phyloP scores from a whole-genome alignment of 164 flowering plant genomes.

The Nelumbo lutea region DNA sequence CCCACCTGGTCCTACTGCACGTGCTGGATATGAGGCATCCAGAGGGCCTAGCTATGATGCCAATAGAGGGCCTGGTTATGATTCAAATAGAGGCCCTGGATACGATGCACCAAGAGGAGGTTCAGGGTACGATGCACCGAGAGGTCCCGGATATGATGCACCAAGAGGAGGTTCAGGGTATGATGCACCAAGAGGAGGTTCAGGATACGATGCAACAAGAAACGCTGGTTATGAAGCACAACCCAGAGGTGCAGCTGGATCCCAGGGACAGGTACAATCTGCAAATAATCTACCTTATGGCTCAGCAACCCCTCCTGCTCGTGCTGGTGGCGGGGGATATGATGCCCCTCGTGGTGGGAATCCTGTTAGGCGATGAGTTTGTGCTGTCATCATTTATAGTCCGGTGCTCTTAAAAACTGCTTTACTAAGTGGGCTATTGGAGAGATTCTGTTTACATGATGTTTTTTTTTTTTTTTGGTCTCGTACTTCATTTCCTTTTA shows the following conservation, averaged over 20 bases:
- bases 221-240: slow-evolving; percentile 25
- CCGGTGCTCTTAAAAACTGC: not conserved
- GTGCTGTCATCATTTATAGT: not conserved
- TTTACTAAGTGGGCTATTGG: not conserved
- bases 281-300: slow-evolving; percentile 35
- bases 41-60: not conserved
- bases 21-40: slow-evolving; percentile 27
- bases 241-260: slow-evolving; percentile 31
- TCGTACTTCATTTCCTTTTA: not conserved
- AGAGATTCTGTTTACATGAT: not conserved
- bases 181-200: slow-evolving; percentile 24
- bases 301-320: slow-evolving; percentile 47
- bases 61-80: slow-evolving; percentile 15
- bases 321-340: slow-evolving; percentile 27
- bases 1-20: slow-evolving; percentile 31
- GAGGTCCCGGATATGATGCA: slow-evolving; percentile 26
- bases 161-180: slow-evolving; percentile 25
- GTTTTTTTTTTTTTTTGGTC: not conserved
- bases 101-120: slow-evolving; percentile 25
- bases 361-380: slow-evolving; percentile 36
- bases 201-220: slow-evolving; percentile 22
- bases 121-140: slow-evolving; percentile 23
- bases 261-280: slow-evolving; percentile 36
- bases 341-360: slow-evolving; percentile 48
- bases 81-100: slow-evolving; percentile 21